Evolutionary conservation across 768 basidiomycete genomes (phyloP), one percentile per base, ranked within the genome.

Genomic region (Lactarius trivialis): DNA sequence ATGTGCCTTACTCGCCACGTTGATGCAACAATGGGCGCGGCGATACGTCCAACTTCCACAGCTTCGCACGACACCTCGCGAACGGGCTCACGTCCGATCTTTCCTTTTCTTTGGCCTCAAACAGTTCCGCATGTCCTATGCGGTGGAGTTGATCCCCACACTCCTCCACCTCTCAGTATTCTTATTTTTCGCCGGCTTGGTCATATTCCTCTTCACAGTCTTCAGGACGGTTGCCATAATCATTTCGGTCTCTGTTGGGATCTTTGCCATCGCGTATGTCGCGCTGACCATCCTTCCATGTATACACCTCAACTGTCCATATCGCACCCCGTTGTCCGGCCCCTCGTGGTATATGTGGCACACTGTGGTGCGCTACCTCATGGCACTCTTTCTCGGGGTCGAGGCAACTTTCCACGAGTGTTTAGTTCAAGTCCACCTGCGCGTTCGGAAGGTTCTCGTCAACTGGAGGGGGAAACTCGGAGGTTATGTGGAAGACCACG

Each of bases 121-220:
- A 24, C n/a, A 8, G 19, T 65, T 41, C 32, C 11, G 55, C n/a
- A 37, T 51, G 50, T 17, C 32, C 30, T 15, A 17, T 28, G 51
- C 56, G 8, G 60, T 65, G 24, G 60, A 65, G 32, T 11, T 19
- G 19, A 45, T 43, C 7, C 55, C 60, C 30, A 28, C 55, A 14
- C 60, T 65, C 39, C 60, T 65, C 6, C 64, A 65, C 34, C 26
- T 61, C 39, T 49, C 64, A 5, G 30, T 65, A 9, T 65, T 65
- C 52, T 37, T 66, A 14, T 66, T 66, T 52, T 56, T 65, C 48
- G 53, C 26, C 7, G 65, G 65, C 26, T 37, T 66, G 19, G 15
- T 52, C 12, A 41, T 48, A 4, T 58, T 65, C 55, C 39, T 66
- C 7, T 21, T 30, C n/a, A 36, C 63, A 12, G 37, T 56, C 33